These are phyloP conservation scores for Oidiodendron maius DNA, from an alignment of 495 filamentous ascomycete genomes.

Conservation along the genomic window DNA sequence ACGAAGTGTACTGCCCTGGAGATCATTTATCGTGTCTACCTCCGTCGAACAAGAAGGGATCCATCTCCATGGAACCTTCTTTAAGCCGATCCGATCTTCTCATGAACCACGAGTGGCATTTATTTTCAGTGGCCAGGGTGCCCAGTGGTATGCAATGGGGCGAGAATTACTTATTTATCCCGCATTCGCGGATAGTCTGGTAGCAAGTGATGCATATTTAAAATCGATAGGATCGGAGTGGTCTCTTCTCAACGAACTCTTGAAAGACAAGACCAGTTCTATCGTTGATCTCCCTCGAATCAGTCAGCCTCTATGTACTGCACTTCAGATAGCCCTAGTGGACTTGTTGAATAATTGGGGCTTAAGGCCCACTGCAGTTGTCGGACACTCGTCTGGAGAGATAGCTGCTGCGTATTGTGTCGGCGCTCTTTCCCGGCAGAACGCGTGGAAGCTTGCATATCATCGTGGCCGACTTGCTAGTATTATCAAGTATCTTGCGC, in stretches of 20 bases:
- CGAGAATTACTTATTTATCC: slow-evolving; percentile 40
- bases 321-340: background rate
- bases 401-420: slow-evolving; percentile 51
- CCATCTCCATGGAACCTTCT: background rate
- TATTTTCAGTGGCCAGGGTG: slow-evolving; percentile 19
- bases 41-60: background rate
- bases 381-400: slow-evolving; percentile 61
- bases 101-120: slow-evolving; percentile 2
- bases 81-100: background rate
- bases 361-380: background rate
- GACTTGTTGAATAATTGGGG: background rate
- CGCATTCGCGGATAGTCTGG: slow-evolving; percentile 26
- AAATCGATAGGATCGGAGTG: too few species aligned
- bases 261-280: background rate
- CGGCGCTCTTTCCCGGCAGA: slow-evolving; percentile 41
- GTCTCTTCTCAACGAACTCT: background rate
- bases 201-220: too few species aligned
- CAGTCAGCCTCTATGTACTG: background rate
- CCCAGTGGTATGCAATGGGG: slow-evolving; percentile 53
- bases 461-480: slow-evolving; percentile 28
- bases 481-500: slow-evolving; percentile 20
- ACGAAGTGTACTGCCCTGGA: slow-evolving; percentile 30
- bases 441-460: slow-evolving; percentile 48
- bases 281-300: background rate
- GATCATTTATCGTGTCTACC: background rate